These are phyloP conservation scores for Globisporangium paddicum DNA, from an alignment of 352 stramenopile species.

Conservation along the genomic window DNA sequence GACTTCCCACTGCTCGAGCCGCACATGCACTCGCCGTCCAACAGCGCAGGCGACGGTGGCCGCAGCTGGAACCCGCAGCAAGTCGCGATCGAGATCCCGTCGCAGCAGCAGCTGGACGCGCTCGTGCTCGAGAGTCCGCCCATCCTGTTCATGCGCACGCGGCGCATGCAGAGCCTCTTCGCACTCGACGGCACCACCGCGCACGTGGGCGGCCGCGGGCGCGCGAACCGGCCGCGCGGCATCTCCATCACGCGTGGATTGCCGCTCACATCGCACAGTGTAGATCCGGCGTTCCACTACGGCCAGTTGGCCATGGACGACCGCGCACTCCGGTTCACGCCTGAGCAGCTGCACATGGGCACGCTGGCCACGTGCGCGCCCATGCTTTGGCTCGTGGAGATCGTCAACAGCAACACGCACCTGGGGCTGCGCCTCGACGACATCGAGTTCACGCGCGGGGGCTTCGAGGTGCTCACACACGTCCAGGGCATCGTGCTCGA, in stretches of 20 bases:
- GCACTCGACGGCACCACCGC: not conserved
- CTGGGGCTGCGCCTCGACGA: conserved; percentile 27
- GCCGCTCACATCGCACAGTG: not conserved
- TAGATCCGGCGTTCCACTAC: not conserved
- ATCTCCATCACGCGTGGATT: conserved; percentile 35
- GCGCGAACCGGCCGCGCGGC: conserved; percentile 17
- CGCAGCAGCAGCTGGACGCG: conserved; percentile 4
- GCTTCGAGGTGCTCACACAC: conserved; percentile 34
- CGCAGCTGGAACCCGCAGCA: not conserved
- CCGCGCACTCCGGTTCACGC: conserved; percentile 33
- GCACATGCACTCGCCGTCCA: conserved; percentile 1
- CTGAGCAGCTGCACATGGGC: conserved; percentile 30
- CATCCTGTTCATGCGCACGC: conserved; percentile 1
- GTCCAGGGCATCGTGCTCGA: conserved; percentile 30
- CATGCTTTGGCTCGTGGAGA: conserved; percentile 22
- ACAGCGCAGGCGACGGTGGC: not conserved
- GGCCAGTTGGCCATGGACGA: conserved; percentile 6
- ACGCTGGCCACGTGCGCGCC: conserved; percentile 30
- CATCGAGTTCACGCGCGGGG: conserved; percentile 37
- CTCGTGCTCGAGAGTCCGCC: conserved; percentile 6
- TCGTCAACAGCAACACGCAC: conserved; percentile 29
- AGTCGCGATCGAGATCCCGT: conserved; percentile 10
- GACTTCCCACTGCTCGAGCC: conserved; percentile 5
- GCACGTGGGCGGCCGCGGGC: conserved; percentile 7
- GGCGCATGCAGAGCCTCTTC: not conserved